Evolutionary conservation across 2,329 filamentous ascomycete species (phyloP), one percentile per base, ranked within the genome.

Genomic region (Aspergillus quadrilineatus): DNA sequence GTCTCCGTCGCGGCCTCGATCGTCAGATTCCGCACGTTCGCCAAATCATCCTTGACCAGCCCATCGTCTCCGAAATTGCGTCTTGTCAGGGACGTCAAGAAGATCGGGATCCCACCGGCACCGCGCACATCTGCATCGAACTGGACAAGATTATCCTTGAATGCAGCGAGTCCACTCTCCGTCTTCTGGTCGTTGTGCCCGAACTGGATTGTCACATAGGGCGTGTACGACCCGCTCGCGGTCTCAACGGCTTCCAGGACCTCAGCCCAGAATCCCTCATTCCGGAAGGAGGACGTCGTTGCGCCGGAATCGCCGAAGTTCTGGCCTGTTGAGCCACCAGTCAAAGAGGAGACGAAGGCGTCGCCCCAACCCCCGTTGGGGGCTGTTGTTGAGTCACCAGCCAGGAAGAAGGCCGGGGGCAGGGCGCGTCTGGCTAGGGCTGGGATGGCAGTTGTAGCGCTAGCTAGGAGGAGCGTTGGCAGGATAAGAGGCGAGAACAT

Each of bases 151-250:
- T 61, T 61, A 1, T 46, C 34, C 0, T 36, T 26, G 39, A 59
- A 61, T 8, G 43, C 34, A 1, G 34, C 50, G 6, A 61, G 26
- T 4, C 53, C 53, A 7, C n/a, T 15, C 6, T 55, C 43, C 4
- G 34, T 30, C 26, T 61, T 61, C 28, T 61, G 59, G 49, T 61
- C 59, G 15, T 61, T 61, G 28, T 61, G 57, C 1, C 59, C 59
- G 15, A 61, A 61, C 26, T 59, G 59, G 26, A 61, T 50, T 1
- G 59, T 59, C 3, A 61, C 59, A 26, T 57, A 55, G 28, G 59
- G 59, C 12, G 53, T 52, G 41, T 59, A 51, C 10, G 48, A 14
- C 6, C 9, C 34, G 2, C 12, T 36, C 9, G 44, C 43, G 7
- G 12, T 22, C n/a, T 17, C 32, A 6, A 57, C 42, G 3, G 30